Conservation (phyloP, 306 rosid genomes). For the Astragalus glycyphyllos region DNA sequence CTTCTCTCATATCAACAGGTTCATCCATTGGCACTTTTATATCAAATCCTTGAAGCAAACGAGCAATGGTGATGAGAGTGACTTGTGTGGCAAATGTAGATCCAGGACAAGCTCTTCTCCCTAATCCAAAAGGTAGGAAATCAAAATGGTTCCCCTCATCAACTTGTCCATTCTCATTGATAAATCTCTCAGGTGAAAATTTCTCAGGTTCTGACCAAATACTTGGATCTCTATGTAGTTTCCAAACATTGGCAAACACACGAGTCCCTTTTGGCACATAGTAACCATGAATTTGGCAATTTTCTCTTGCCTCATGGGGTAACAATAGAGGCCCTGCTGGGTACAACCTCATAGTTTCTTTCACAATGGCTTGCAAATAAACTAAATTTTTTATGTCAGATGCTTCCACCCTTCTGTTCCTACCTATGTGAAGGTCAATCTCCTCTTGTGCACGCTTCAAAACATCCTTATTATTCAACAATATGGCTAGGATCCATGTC, state of each 20-base stretch:
- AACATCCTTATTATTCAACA: conserved; percentile 47
- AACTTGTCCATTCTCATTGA: conserved; percentile 36
- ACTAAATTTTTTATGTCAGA: conserved; percentile 47
- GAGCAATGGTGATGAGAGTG: conserved; percentile 49
- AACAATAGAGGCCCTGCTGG: conserved; percentile 60
- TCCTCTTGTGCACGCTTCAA: conserved; percentile 62
- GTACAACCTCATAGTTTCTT: conserved; percentile 59
- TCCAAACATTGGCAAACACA: conserved; percentile 61
- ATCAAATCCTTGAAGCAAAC: conserved; percentile 65
- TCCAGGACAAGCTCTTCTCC: conserved; percentile 70
- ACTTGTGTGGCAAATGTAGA: conserved; percentile 50
- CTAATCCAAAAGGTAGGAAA: conserved; percentile 62
- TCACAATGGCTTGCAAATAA: conserved; percentile 61
- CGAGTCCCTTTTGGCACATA: conserved; percentile 56
- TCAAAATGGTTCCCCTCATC: conserved; percentile 55
- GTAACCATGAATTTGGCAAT: conserved; percentile 48
- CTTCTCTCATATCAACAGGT: conserved; percentile 60
- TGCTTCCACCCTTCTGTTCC: conserved; percentile 52
- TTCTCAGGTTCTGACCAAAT: conserved; percentile 54
- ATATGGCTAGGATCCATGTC: conserved; percentile 58
- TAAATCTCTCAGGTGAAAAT: conserved; percentile 63
- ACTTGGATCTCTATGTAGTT: conserved; percentile 61
- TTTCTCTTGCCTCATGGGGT: conserved; percentile 65
- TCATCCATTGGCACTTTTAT: conserved; percentile 33
- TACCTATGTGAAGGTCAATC: conserved; percentile 51